Evolutionary conservation across 129 eudicot species (phyloP), one percentile per base, ranked within the genome.

Genomic region (Flaveria bidentis): DNA sequence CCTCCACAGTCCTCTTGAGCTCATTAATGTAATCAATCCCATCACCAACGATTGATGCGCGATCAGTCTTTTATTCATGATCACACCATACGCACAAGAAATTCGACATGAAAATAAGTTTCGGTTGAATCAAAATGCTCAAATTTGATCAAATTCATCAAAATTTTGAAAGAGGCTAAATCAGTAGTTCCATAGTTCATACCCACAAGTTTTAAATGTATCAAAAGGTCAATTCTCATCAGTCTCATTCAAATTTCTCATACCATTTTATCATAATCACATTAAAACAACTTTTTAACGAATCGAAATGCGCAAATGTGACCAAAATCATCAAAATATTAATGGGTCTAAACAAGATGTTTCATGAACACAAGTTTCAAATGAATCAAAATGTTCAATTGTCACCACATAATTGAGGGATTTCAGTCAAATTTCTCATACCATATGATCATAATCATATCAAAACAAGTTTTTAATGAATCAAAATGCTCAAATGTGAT

Each of bases 31-130:
- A 86, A 22, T 76, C 68, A 45, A 95, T 95, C 26, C 92, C 99
- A 33, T 95, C 93, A n/a, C 77, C 88, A 67, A 95, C 92, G 18
- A 91, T 69, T 22, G 97, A 89, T 52, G 99, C 99, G 49, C 97
- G 87, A 73, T 95, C 99, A 62, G 65, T 5, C 99, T 95, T 74
- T 79, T 57, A 12, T 52, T 79, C 51, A 46, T 69, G 47, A 57
- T 61, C 58, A 17, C 22, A 71, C 16, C 71, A 60, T 22, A 71
- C 71, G 56, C 28, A 17, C 3, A 63, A 73, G 47, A 13, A 23
- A 67, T 44, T 30, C 44, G 33, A 75, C 33, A 70, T 6, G n/a
- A 64, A 58, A 57, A 64, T 8, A 57, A 25, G 33, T 47, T 33
- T 67, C 23, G 39, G 44, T 4, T 22, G 14, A 22, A 39, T 61